Evolutionary conservation across 2,329 filamentous ascomycete genomes (phyloP).

Genomic region (Alternaria sp.): DNA sequence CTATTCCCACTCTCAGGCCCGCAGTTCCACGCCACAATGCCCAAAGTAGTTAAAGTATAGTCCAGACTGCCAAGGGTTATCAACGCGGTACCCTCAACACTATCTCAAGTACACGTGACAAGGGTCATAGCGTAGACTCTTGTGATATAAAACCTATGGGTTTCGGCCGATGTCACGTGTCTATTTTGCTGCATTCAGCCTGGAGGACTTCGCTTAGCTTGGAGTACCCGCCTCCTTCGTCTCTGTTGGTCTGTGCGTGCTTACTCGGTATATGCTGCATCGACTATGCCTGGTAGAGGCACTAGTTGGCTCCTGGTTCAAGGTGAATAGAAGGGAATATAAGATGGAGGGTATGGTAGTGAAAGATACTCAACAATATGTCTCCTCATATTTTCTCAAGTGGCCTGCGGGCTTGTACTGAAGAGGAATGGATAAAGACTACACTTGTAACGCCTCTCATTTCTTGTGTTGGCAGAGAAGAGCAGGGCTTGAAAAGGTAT

Average conservation of each 20-base stretch:
- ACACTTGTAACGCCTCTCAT: slow-evolving; percentile 19
- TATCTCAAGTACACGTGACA: not conserved
- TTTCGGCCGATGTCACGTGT: slow-evolving; percentile 11
- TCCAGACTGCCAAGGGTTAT: not conserved
- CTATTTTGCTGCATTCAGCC: not conserved
- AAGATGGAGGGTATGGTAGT: not conserved
- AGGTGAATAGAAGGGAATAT: not conserved
- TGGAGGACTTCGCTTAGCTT: not conserved
- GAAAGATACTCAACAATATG: not conserved
- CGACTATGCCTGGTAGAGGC: not conserved
- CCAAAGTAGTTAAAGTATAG: not conserved
- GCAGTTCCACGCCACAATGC: not conserved
- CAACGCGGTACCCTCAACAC: not conserved
- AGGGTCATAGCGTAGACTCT: not conserved
- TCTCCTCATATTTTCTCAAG: not conserved
- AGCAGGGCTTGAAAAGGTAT: slow-evolving; percentile 34
- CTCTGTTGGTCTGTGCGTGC: not conserved
- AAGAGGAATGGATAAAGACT: not conserved
- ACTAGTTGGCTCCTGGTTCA: not conserved
- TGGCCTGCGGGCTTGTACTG: not conserved
- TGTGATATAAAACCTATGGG: not conserved
- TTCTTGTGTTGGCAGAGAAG: slow-evolving; percentile 17
- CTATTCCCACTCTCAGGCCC: not conserved
- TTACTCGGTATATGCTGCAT: not conserved
- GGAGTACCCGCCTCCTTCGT: not conserved